phyloP scores from a whole-genome alignment of 2,329 filamentous ascomycete genomes.

The Penicillium nordicum region DNA sequence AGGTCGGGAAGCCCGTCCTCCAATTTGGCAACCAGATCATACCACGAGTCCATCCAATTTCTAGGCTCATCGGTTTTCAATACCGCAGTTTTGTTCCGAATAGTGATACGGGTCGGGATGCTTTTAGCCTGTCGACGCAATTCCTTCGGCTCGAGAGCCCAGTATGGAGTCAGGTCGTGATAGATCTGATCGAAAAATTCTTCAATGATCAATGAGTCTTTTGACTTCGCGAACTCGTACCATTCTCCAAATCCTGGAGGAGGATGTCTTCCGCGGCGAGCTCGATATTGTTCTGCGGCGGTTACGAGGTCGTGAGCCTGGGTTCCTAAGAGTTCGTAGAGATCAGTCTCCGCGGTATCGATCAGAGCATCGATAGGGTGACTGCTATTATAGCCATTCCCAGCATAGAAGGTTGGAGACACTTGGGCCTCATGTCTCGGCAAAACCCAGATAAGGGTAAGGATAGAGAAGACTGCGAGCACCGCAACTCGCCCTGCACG shows the following conservation, averaged over 20 bases:
- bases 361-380: constrained; percentile 23
- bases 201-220: constrained; percentile 47
- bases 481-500: neutral
- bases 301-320: constrained; percentile 36
- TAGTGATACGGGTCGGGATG: constrained; percentile 38
- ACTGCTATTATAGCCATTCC: neutral
- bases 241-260: constrained; percentile 51
- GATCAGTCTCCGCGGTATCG: constrained; percentile 13
- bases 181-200: constrained; percentile 53
- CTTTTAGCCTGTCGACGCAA: constrained; percentile 43
- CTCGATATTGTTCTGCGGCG: constrained; percentile 44
- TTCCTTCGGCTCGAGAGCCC: constrained; percentile 43
- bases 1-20: constrained; percentile 44
- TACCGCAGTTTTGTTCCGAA: constrained; percentile 41
- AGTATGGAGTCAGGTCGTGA: constrained; percentile 49
- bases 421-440: neutral
- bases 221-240: constrained; percentile 44
- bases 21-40: constrained; percentile 39
- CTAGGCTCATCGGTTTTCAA: constrained; percentile 26
- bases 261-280: constrained; percentile 47
- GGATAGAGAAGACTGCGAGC: neutral
- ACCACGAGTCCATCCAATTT: constrained; percentile 43
- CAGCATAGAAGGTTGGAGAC: neutral
- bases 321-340: constrained; percentile 17
- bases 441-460: neutral